These are phyloP conservation scores for Phytophthora chlamydospora DNA, from an alignment of 352 stramenopile species.

Conservation along the genomic window DNA sequence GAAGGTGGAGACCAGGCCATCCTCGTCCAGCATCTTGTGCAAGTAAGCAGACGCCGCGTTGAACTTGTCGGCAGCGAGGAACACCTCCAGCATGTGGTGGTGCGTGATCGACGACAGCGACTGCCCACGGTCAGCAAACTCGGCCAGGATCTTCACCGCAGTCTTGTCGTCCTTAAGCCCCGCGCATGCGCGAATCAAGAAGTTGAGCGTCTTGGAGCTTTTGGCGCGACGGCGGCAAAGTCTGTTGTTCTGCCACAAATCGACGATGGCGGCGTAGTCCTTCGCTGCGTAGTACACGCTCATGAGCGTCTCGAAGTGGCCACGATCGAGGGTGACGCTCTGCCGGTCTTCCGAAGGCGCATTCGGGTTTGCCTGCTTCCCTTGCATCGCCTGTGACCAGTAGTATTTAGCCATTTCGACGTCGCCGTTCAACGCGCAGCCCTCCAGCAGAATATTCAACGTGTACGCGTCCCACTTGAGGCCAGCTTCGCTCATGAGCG, in stretches of 20 bases:
- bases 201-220: slow-evolving; percentile 84
- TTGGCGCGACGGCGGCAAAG: slow-evolving; percentile 68
- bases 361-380: slow-evolving; percentile 9
- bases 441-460: slow-evolving; percentile 77
- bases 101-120: slow-evolving; percentile 64
- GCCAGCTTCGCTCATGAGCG: slow-evolving; percentile 47
- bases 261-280: slow-evolving; percentile 56
- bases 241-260: slow-evolving; percentile 64
- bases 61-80: slow-evolving; percentile 65
- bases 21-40: slow-evolving; percentile 48
- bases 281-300: slow-evolving; percentile 65
- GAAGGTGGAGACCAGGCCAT: slow-evolving; percentile 63
- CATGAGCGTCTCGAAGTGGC: slow-evolving; percentile 81
- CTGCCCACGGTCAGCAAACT: slow-evolving; percentile 68
- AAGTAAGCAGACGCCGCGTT: slow-evolving; percentile 53
- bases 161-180: slow-evolving; percentile 55
- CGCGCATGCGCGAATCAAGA: slow-evolving; percentile 67
- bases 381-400: slow-evolving; percentile 54
- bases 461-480: slow-evolving; percentile 79
- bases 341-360: slow-evolving; percentile 30
- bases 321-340: slow-evolving; percentile 58
- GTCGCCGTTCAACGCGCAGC: slow-evolving; percentile 53
- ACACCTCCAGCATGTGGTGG: slow-evolving; percentile 79
- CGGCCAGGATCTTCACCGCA: slow-evolving; percentile 54
- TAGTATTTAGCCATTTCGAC: slow-evolving; percentile 56